A percentile compares a stretch with the other conserved stretches of the same genome.
Evolutionary conservation across 1,139 yeast species (phyloP).

Genomic region (Pneumocystis sp.): DNA sequence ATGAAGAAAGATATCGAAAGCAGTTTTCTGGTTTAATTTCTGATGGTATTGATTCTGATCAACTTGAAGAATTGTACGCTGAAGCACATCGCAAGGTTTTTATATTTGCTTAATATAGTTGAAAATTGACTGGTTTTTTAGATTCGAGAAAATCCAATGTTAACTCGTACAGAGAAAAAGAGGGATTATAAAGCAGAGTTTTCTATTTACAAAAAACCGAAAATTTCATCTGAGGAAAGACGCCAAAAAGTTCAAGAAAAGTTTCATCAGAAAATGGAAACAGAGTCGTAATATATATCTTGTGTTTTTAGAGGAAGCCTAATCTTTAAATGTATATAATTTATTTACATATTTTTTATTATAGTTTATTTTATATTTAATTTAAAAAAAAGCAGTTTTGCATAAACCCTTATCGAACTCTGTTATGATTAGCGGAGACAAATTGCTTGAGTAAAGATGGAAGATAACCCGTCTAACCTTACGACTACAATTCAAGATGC

Average conservation of each 20-base stretch:
- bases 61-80: conserved; percentile 85
- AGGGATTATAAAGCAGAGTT: conserved; percentile 14
- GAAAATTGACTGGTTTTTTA: conserved; percentile 22
- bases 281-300: background rate
- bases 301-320: background rate
- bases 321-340: background rate
- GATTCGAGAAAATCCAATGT: conserved; percentile 84
- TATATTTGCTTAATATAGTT: background rate
- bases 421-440: background rate
- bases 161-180: conserved; percentile 82
- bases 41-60: conserved; percentile 95
- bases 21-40: conserved; percentile 94
- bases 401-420: background rate
- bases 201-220: background rate
- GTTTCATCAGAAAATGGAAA: background rate
- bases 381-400: background rate
- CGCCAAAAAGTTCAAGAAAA: background rate
- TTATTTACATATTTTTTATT: background rate
- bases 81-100: conserved; percentile 49
- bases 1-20: conserved; percentile 97
- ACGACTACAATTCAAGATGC: background rate
- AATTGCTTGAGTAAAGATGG: background rate
- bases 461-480: background rate
- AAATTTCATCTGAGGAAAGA: background rate
- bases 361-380: background rate